Evolutionary conservation across 2,329 filamentous ascomycete species (phyloP), one percentile per base, ranked within the genome.

Genomic region (Botrytis medusae): DNA sequence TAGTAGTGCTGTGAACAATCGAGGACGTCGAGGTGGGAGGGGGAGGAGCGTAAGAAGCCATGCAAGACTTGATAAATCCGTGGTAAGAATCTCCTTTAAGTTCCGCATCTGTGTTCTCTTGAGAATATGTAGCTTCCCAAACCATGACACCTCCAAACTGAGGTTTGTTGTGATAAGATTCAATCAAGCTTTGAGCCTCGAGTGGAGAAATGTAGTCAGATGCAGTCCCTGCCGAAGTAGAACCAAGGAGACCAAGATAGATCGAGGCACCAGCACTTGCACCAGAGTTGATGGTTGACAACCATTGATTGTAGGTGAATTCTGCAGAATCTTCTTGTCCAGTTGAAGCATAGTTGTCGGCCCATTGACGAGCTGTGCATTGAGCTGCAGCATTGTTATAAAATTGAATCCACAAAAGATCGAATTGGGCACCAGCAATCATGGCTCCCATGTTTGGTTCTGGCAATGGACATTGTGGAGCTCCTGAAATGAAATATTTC

Each of bases 101-200:
- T 48, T 73, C 65, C 2, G 14, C 64, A 54, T 76, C 72, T 37
- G 65, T 73, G 37, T 78, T 78, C 59, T 76, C 72, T 25, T 76
- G 65, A 1, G 79, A 77, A 60, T 61, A 69, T 12, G 77, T 78
- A 20, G 79, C 79, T 29, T 81, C 80, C 77, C 79, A 81, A 48
- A 81, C 40, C 80, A 81, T 81, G n/a, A 81, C 75, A 74, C 80
- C 80, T 69, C 79, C 80, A 44, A 81, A 81, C 20, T 77, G 72
- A n/a, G 72, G 20, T 20, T 76, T 67, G 4, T 51, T 46, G 32
- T 76, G 74, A 69, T 77, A 79, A 18, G 72, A 74, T 22, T 67
- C 40, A 51, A 81, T 77, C 32, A 81, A 71, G 1, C 63, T 72
- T 46, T 78, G 71, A 4, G 75, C 77, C 64, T 80, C 76, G n/a